Percentiles rank a stretch among this genome's conserved stretches.
These are phyloP conservation scores for Dipodascus geniculatus DNA, from an alignment of 805 yeast genomes.

Conservation along the genomic window DNA sequence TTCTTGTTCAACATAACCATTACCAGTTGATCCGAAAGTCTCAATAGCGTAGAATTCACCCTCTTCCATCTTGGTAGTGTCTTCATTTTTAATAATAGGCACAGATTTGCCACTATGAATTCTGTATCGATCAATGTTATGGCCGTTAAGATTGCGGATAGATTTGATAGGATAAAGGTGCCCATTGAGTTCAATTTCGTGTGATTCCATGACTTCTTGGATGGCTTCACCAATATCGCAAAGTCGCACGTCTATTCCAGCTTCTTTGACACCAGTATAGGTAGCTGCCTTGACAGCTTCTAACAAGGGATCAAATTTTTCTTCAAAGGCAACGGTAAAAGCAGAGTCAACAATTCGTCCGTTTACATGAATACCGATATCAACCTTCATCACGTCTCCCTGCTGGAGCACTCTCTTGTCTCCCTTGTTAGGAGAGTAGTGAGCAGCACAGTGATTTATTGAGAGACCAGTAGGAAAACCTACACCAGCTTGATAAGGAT, in stretches of 20 bases:
- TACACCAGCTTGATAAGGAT: conserved; percentile 58
- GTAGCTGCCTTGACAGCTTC: conserved; percentile 89
- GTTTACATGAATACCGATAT: conserved; percentile 91
- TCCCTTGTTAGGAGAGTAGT: conserved; percentile 93
- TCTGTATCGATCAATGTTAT: conserved; percentile 68
- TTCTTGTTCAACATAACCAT: conserved; percentile 71
- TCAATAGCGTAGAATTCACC: conserved; percentile 97
- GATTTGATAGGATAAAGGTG: conserved; percentile 75
- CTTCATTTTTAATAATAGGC: conserved; percentile 90
- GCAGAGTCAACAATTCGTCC: conserved; percentile 94
- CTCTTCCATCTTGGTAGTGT: conserved; percentile 96
- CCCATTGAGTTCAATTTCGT: conserved; percentile 86
- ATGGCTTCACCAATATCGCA: conserved; percentile 93
- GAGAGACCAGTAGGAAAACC: conserved; percentile 99
- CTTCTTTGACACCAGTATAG: conserved; percentile 80
- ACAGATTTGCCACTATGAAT: conserved; percentile 96
- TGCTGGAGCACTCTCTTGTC: conserved; percentile 70
- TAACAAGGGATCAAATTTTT: conserved; percentile 66
- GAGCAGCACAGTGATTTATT: conserved; percentile 91
- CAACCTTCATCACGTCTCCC: conserved; percentile 94
- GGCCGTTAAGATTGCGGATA: conserved; percentile 90
- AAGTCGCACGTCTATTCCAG: conserved; percentile 92
- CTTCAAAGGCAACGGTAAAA: conserved; percentile 80
- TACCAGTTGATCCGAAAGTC: conserved; percentile 95
- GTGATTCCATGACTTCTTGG: conserved; percentile 95